These are phyloP conservation scores for Camelina laxa DNA, from an alignment of 345 rosid genomes.

Conservation along the genomic window DNA sequence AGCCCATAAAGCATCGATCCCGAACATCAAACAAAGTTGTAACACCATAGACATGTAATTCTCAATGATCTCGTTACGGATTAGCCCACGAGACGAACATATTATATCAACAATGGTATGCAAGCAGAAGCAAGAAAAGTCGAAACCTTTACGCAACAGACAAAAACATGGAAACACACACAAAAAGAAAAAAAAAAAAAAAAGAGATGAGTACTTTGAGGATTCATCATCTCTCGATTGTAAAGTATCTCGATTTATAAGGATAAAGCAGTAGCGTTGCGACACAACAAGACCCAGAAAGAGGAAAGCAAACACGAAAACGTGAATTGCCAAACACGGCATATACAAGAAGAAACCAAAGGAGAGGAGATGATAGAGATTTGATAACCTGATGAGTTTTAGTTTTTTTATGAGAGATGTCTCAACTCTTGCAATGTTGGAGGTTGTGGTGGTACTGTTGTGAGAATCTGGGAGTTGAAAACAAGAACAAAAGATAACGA, in stretches of 20 bases:
- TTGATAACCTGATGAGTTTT: conserved; percentile 40
- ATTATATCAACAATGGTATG: conserved; percentile 38
- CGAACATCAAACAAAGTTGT: conserved; percentile 35
- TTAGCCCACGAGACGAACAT: conserved; percentile 40
- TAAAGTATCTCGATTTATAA: not conserved
- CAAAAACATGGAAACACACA: conserved; percentile 49
- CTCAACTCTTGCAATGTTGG: conserved; percentile 38
- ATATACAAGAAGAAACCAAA: not conserved
- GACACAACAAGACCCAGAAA: conserved; percentile 31
- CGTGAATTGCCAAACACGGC: conserved; percentile 50
- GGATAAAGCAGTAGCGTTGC: conserved; percentile 35
- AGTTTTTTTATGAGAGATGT: no score
- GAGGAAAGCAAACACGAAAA: conserved; percentile 32
- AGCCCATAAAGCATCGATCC: conserved; percentile 43
- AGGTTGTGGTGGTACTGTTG: conserved; percentile 26
- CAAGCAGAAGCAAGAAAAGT: conserved; percentile 31
- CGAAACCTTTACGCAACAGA: conserved; percentile 40
- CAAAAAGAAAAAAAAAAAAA: not conserved
- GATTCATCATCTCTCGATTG: conserved; percentile 41
- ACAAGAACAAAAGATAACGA: conserved; percentile 23
- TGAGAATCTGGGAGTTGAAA: conserved; percentile 33
- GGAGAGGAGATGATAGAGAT: conserved; percentile 34
- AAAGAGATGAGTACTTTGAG: conserved; percentile 46
- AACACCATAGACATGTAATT: conserved; percentile 29
- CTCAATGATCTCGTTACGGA: conserved; percentile 48